phyloP scores from a whole-genome alignment of 441 rosid genomes.

The Populus hybrid region DNA sequence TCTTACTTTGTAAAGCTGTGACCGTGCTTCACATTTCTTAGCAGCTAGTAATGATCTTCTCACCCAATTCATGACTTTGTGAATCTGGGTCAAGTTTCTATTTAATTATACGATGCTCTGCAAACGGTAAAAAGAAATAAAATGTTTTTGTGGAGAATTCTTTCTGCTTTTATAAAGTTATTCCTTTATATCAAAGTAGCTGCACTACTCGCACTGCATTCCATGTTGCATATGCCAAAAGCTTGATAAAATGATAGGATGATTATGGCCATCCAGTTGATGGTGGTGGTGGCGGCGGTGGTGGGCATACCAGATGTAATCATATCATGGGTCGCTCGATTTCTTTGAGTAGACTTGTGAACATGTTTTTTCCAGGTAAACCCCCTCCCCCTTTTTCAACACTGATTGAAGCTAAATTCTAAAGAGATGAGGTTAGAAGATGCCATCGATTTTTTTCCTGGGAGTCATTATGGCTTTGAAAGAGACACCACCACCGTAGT shows the following conservation, averaged over 20 bases:
- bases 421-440: slow-evolving; percentile 2
- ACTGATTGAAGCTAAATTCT: not conserved
- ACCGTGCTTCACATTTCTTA: slow-evolving; percentile 5
- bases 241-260: not conserved
- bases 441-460: slow-evolving; percentile 15
- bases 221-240: not conserved
- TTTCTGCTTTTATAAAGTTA: slow-evolving; percentile 11
- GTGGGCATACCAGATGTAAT: too few relatives aligned
- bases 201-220: not conserved
- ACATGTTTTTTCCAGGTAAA: not conserved
- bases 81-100: slow-evolving; percentile 10
- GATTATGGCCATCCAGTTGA: slow-evolving; percentile 1
- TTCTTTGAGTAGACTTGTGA: not conserved
- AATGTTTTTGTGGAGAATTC: not conserved
- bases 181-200: slow-evolving; percentile 8
- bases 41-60: slow-evolving; percentile 17
- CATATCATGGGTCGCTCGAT: not conserved
- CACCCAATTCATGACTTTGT: slow-evolving; percentile 19
- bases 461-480: not conserved
- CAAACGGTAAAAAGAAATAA: not conserved
- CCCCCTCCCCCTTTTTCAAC: too few relatives aligned
- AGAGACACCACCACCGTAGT: not conserved
- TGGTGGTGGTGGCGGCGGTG: not conserved
- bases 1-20: not conserved
- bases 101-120: not conserved